Percentiles rank a stretch among this genome's conserved stretches.
phyloP scores from a whole-genome alignment of 495 filamentous ascomycete species.

The Penicillium antarcticum region DNA sequence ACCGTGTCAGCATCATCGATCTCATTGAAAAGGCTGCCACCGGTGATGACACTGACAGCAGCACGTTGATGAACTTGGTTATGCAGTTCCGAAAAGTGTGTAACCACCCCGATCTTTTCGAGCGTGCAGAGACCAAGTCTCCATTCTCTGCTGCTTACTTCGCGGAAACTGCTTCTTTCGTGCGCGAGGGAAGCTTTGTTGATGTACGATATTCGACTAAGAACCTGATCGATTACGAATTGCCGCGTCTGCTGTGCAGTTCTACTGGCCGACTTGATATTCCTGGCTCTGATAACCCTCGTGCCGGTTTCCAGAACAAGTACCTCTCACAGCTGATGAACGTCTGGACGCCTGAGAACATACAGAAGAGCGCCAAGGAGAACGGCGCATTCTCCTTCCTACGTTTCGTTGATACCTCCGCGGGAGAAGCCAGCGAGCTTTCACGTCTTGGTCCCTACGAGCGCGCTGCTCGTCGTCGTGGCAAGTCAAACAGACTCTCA shows the following conservation, averaged over 20 bases:
- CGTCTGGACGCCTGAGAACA: slow-evolving; percentile 80
- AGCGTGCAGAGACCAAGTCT: slow-evolving; percentile 86
- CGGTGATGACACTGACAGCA: slow-evolving; percentile 91
- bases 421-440: slow-evolving; percentile 62
- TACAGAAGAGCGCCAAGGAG: slow-evolving; percentile 54
- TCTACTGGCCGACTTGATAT: slow-evolving; percentile 73
- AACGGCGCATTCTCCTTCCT: slow-evolving; percentile 82
- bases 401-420: slow-evolving; percentile 77
- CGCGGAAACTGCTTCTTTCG: slow-evolving; percentile 91
- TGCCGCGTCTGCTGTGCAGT: slow-evolving; percentile 76
- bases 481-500: slow-evolving; percentile 44
- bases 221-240: slow-evolving; percentile 76
- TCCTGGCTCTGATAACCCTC: slow-evolving; percentile 68
- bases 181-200: slow-evolving; percentile 80
- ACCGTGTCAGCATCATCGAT: slow-evolving; percentile 98
- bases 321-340: slow-evolving; percentile 79
- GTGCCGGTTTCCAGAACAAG: slow-evolving; percentile 71
- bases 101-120: slow-evolving; percentile 96
- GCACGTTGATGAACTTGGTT: slow-evolving; percentile 96
- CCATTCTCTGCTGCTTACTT: slow-evolving; percentile 79
- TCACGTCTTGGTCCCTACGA: slow-evolving; percentile 61
- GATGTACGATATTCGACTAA: slow-evolving; percentile 83
- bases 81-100: slow-evolving; percentile 99
- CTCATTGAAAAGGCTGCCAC: slow-evolving; percentile 94
- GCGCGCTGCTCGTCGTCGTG: slow-evolving; percentile 58